Base-by-base conservation (phyloP, 768 basidiomycete genomes). In the Leccinum sublutescens region DNA sequence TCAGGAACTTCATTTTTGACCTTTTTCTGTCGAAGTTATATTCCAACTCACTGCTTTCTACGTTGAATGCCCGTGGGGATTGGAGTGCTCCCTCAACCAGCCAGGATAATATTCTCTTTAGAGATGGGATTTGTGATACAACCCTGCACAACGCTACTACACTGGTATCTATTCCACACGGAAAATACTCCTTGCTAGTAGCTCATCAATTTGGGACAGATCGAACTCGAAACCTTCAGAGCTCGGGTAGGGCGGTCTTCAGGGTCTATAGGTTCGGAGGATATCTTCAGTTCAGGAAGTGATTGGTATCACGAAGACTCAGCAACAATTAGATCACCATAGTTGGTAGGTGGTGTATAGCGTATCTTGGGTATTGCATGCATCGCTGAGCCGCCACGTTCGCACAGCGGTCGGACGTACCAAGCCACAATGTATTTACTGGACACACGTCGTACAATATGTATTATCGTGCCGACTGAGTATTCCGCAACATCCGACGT, bases 1-100 rank as follows among this genome's bases (percentile, higher is more conserved):
- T 17, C n/a, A 66, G 65, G 33, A 63, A 66, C 34, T 62, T 64
- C n/a, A 52, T 66, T 8, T 66, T 52, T 49, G 68, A 74, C 58
- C 57, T 72, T 21, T 25, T 65, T 1, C 31, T 74, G 33, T 68
- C 63, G 2, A 73, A 73, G 29, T 50, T 71, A 2, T 71, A 71
- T 34, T 57, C 70, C 3, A 73, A 71, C 50, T 61, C 43, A 15
- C 57, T 53, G 55, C 70, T 55, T 63, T 74, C 63, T 4, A 51
- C 63, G 14, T 50, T 65, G 40, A 65, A 65, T 29, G 56, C 74
- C 1, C 70, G 73, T 3, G 57, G 54, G 23, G 64, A 62, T n/a
- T 72, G 71, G 71, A 64, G 45, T 19, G 29, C 53, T 11, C 17
- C 40, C 15, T 48, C 53, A 12, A 5, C 57, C 0, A 1, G n/a